Evolutionary conservation across 768 basidiomycete species (phyloP), one percentile per base, ranked within the genome.

Genomic region (Boletus huronensis): DNA sequence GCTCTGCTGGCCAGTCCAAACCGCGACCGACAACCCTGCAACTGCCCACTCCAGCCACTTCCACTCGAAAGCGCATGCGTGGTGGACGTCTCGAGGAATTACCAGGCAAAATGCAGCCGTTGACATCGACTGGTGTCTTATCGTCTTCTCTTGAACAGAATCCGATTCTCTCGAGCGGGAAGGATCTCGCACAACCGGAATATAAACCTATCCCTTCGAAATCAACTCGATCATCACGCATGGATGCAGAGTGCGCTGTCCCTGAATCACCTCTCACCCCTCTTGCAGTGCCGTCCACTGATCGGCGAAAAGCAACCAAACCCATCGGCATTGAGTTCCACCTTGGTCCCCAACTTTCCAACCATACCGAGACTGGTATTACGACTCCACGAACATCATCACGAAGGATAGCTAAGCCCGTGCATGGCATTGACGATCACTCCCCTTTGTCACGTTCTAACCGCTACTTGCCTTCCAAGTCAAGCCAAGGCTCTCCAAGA

Each of bases 11-110:
- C 32, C 48, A 28, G 48, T 51, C 59, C 13, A 58, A 51, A 26
- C 31, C 29, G 17, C 57, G 53, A 28, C 40, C 1, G 19, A 47
- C 19, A 51, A 29, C 38, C 0, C 9, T 52, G 29, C 66, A 69
- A 31, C 34, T 69, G n/a, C 67, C 60, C 13, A 69, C 67, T 23
- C 67, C 67, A 16, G 56, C 48, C 8, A 29, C 60, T 25, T 58
- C 66, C 5, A 6, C 54, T 19, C 60, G 68, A 46, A 70, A 57
- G 45, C 58, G 55, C 25, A 36, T 11, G 26, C 55, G 52, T 26
- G 26, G 19, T 28, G 42, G 17, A 19, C 23, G 51, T 40, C 28
- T 21, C 16, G 25, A 45, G 34, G 49, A 45, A 32, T 25, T 28
- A 25, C 50, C 40, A 3, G 29, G 31, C 29, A 50, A 50, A 23